These are phyloP conservation scores for Nakazawaea pomicola DNA, from an alignment of 805 yeast genomes.

Conservation along the genomic window DNA sequence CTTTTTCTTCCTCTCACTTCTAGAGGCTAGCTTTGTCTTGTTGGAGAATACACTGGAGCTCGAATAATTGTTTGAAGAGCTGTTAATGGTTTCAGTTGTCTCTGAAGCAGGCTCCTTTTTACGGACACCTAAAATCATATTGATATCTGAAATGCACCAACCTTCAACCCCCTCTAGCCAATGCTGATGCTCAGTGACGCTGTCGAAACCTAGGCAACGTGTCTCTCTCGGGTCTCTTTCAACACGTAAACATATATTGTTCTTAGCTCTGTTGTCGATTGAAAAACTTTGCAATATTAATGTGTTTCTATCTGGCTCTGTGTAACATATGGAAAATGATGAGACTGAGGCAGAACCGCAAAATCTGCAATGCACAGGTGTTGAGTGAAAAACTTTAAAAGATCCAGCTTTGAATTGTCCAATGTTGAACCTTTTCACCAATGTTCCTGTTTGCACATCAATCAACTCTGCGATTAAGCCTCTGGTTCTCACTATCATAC, in stretches of 20 bases:
- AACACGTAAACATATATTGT: constrained; percentile 77
- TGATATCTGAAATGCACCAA: constrained; percentile 77
- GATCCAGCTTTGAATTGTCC: constrained; percentile 57
- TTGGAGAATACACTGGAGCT: constrained; percentile 1
- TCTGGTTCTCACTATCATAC: constrained; percentile 62
- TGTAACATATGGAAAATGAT: constrained; percentile 68
- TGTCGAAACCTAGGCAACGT: constrained; percentile 81
- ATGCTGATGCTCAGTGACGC: constrained; percentile 64
- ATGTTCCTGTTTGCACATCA: constrained; percentile 75
- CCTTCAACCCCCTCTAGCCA: constrained; percentile 64
- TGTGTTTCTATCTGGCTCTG: constrained; percentile 49
- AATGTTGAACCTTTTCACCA: constrained; percentile 55
- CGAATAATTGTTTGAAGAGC: constrained; percentile 1
- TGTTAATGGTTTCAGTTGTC: constrained; percentile 19
- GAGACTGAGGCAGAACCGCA: constrained; percentile 85
- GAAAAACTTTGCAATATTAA: constrained; percentile 70
- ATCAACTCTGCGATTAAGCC: constrained; percentile 57
- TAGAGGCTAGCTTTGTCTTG: not conserved
- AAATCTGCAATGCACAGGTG: constrained; percentile 83
- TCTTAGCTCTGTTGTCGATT: constrained; percentile 70
- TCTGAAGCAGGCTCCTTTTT: constrained; percentile 27
- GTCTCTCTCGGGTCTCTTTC: constrained; percentile 92
- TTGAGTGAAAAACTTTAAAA: constrained; percentile 71
- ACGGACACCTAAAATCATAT: constrained; percentile 66
- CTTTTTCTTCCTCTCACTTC: not conserved